Percentiles rank a stretch among this genome's conserved stretches.
phyloP scores from a whole-genome alignment of 1,284 basidiomycete genomes.

The Meira miltonrushii region DNA sequence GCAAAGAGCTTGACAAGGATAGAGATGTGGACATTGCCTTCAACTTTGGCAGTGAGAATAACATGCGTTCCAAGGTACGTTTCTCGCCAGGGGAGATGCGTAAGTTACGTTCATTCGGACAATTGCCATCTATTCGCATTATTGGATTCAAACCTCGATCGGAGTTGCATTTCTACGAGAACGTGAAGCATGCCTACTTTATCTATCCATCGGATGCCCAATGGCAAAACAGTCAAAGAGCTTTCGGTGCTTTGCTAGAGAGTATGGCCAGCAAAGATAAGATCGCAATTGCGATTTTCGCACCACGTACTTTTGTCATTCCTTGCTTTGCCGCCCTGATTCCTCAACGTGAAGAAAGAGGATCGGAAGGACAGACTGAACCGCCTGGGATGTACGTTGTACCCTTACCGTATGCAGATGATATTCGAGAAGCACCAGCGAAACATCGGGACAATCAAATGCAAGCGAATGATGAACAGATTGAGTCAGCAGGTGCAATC shows the following conservation, averaged over 20 bases:
- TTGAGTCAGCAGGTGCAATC: slow-evolving; percentile 67
- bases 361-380: slow-evolving; percentile 37
- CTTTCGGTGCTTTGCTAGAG: slow-evolving; percentile 79
- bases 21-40: slow-evolving; percentile 54
- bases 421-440: slow-evolving; percentile 71
- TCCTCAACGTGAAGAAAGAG: slow-evolving; percentile 70
- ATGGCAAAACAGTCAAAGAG: slow-evolving; percentile 54
- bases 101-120: slow-evolving; percentile 61
- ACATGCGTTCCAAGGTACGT: slow-evolving; percentile 61
- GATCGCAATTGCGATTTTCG: slow-evolving; percentile 70
- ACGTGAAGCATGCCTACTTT: slow-evolving; percentile 83
- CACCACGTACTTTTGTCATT: slow-evolving; percentile 67
- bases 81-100: slow-evolving; percentile 78
- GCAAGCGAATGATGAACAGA: slow-evolving; percentile 64
- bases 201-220: slow-evolving; percentile 80
- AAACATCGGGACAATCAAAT: slow-evolving; percentile 42
- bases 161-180: slow-evolving; percentile 74
- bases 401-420: slow-evolving; percentile 85
- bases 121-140: slow-evolving; percentile 63
- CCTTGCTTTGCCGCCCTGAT: slow-evolving; percentile 80
- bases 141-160: slow-evolving; percentile 73
- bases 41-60: slow-evolving; percentile 36
- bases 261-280: slow-evolving; percentile 76
- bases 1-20: slow-evolving; percentile 48
- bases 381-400: slow-evolving; percentile 90